These are phyloP conservation scores for Cronartium quercuum DNA, from an alignment of 1,284 basidiomycete species.

Conservation along the genomic window DNA sequence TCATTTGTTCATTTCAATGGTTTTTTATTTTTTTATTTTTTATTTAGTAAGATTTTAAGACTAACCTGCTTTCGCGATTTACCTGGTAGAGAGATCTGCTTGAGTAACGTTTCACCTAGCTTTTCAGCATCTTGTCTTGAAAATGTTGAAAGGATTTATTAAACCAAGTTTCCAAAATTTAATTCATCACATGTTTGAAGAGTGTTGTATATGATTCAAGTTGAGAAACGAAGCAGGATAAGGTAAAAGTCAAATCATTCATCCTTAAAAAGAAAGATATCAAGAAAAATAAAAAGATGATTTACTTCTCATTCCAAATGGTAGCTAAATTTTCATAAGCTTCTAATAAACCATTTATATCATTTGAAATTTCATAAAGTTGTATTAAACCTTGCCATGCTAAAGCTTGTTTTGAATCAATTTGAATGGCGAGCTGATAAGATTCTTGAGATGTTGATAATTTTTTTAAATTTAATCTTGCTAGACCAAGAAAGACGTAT, in stretches of 20 bases:
- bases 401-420: constrained; percentile 25
- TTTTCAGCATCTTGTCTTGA: constrained; percentile 32
- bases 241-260: too few relatives aligned
- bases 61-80: constrained; percentile 34
- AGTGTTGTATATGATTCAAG: too few relatives aligned
- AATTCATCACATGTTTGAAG: background rate
- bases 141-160: background rate
- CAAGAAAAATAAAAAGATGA: background rate
- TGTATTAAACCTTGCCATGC: constrained; percentile 30
- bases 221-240: too few relatives aligned
- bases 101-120: constrained; percentile 20
- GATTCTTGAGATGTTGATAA: constrained; percentile 5
- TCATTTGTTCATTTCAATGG: too few relatives aligned
- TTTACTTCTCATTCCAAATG: constrained; percentile 36
- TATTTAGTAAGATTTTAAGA: background rate
- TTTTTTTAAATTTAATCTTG: constrained; percentile 23
- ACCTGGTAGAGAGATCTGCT: constrained; percentile 13
- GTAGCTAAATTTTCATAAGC: background rate
- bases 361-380: constrained; percentile 15
- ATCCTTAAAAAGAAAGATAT: background rate
- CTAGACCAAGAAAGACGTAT: constrained; percentile 29
- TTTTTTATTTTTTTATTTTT: too few relatives aligned
- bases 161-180: background rate
- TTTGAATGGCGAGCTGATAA: constrained; percentile 22
- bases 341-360: constrained; percentile 3